Evolutionary conservation across 768 basidiomycete species (phyloP).

Genomic region (Suillus subaureus): DNA sequence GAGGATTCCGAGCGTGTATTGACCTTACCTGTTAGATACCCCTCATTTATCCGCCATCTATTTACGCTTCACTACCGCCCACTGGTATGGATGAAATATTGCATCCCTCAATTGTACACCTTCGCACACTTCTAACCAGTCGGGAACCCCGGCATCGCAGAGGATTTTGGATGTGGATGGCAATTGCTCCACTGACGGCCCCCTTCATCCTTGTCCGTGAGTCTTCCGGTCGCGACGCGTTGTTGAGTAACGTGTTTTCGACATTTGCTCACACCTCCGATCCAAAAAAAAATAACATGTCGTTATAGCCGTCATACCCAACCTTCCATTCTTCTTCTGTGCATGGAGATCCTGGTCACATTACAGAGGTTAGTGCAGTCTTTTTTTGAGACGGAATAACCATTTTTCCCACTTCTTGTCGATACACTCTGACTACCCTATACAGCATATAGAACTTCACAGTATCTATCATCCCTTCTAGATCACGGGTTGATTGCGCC

Average conservation of each 20-base stretch:
- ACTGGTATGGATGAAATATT: conserved; percentile 21
- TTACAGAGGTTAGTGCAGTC: conserved; percentile 58
- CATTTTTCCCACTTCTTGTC: neutral
- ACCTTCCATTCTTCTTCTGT: conserved; percentile 85
- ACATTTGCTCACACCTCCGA: conserved; percentile 4
- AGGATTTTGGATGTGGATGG: conserved; percentile 68
- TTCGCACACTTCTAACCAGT: conserved; percentile 51
- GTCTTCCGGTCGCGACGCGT: conserved; percentile 27
- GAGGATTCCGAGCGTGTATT: too few species aligned
- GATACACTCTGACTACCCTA: conserved; percentile 3
- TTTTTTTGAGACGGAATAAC: conserved; percentile 3
- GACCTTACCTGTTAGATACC: conserved; percentile 48
- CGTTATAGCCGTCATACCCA: conserved; percentile 70
- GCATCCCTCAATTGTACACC: conserved; percentile 43
- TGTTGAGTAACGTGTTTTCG: neutral
- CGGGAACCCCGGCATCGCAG: conserved; percentile 66
- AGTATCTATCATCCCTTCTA: conserved; percentile 65
- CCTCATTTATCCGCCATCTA: conserved; percentile 46
- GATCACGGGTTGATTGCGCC: conserved; percentile 58
- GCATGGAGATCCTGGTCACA: conserved; percentile 86
- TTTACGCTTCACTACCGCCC: conserved; percentile 50
- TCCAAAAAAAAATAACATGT: neutral
- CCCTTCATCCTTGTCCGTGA: conserved; percentile 78
- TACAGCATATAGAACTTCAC: conserved; percentile 69
- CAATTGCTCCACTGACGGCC: conserved; percentile 69